Evolutionary conservation across 139 green algal genomes (phyloP).

Genomic region (Pedinophyceae sp.): DNA sequence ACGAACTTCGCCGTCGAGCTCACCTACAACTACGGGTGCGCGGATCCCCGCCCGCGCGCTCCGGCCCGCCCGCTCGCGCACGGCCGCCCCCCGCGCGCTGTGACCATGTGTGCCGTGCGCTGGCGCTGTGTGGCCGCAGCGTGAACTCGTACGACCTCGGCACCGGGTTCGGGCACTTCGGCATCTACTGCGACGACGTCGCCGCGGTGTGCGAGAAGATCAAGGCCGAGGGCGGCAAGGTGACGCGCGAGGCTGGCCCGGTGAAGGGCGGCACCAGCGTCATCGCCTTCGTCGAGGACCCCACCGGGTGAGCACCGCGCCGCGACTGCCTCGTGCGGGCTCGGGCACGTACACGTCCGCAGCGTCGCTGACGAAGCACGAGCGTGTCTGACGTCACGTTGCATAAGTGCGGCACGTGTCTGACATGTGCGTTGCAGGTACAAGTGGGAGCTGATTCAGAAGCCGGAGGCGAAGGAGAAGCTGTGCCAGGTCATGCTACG

Average conservation of each 20-base stretch:
- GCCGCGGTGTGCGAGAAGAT: slow-evolving; percentile 36
- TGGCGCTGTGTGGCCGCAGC: slow-evolving; percentile 20
- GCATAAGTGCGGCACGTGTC: slow-evolving; percentile 11
- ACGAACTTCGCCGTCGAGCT: slow-evolving; percentile 45
- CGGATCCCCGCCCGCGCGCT: no score
- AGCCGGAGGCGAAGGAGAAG: slow-evolving; percentile 50
- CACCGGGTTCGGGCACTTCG: slow-evolving; percentile 83
- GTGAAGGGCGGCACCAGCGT: slow-evolving; percentile 74
- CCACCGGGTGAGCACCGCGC: slow-evolving; percentile 41
- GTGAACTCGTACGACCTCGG: slow-evolving; percentile 66
- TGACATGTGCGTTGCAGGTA: no score
- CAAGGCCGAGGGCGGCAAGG: slow-evolving; percentile 27
- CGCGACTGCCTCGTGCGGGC: no score
- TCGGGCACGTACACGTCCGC: no score
- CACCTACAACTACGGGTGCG: no score
- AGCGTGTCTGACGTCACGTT: no score
- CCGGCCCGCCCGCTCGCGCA: no score
- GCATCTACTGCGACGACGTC: slow-evolving; percentile 54
- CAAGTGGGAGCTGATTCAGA: slow-evolving; percentile 75
- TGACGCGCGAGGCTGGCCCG: slow-evolving; percentile 64
- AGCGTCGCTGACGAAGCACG: no score
- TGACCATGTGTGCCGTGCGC: no score
- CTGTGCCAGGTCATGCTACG: slow-evolving; percentile 79
- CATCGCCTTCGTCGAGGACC: slow-evolving; percentile 83
- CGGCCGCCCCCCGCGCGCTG: no score